phyloP scores from a whole-genome alignment of 768 basidiomycete species.

The Neoboletus magnificus region DNA sequence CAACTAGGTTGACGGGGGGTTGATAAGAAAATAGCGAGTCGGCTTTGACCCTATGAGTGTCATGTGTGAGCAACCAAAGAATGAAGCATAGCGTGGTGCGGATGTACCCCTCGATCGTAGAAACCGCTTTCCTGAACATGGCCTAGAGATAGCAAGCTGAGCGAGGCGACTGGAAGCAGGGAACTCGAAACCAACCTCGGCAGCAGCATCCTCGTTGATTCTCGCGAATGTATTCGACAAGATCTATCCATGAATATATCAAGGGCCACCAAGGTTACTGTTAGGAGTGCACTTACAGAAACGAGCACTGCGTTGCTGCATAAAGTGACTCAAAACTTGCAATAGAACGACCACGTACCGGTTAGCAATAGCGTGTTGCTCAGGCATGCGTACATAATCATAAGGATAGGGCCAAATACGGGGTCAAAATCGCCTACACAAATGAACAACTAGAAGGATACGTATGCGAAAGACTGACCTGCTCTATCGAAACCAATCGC shows the following conservation, averaged over 20 bases:
- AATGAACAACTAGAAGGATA: slow-evolving; percentile 2
- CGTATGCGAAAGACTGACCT: slow-evolving; percentile 44
- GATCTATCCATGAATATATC: slow-evolving; percentile 52
- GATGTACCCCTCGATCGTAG: slow-evolving; percentile 85
- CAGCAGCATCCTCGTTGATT: slow-evolving; percentile 89
- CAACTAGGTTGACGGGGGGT: slow-evolving; percentile 87
- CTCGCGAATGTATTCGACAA: slow-evolving; percentile 93
- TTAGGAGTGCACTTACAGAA: slow-evolving; percentile 48
- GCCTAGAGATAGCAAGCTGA: slow-evolving; percentile 45
- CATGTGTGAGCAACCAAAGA: slow-evolving; percentile 11
- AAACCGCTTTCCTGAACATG: slow-evolving; percentile 93
- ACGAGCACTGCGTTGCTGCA: slow-evolving; percentile 57
- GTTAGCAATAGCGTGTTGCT: slow-evolving; percentile 92
- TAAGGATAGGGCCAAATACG: slow-evolving; percentile 85
- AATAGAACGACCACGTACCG: slow-evolving; percentile 42
- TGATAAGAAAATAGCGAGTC: slow-evolving; percentile 94
- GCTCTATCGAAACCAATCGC: slow-evolving; percentile 83
- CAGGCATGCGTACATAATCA: slow-evolving; percentile 87
- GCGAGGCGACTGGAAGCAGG: neutral
- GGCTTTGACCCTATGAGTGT: slow-evolving; percentile 65
- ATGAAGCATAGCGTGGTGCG: neutral
- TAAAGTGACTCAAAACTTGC: neutral
- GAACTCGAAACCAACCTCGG: slow-evolving; percentile 55
- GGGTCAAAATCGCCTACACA: slow-evolving; percentile 71
- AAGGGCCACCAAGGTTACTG: neutral